phyloP scores from a whole-genome alignment of 768 basidiomycete species.

The Termitomyces sp. region DNA sequence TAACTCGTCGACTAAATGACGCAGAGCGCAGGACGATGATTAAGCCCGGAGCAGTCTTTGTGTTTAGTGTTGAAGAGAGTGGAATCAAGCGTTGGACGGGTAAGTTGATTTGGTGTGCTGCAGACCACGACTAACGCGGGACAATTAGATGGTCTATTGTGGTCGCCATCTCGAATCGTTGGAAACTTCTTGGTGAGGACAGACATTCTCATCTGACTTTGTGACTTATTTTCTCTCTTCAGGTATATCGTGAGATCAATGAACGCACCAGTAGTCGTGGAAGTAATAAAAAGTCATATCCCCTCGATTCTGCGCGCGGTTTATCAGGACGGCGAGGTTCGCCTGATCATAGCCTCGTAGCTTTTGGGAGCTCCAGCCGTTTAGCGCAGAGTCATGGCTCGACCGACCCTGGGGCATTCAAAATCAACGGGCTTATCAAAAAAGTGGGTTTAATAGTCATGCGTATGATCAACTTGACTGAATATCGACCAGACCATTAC shows the following conservation, averaged over 20 bases:
- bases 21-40: constrained; percentile 67
- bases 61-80: constrained; percentile 86
- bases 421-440: constrained; percentile 72
- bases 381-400: constrained; percentile 24
- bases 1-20: constrained; percentile 81
- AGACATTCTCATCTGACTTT: neutral
- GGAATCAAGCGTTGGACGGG: constrained; percentile 89
- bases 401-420: constrained; percentile 56
- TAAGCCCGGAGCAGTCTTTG: constrained; percentile 69
- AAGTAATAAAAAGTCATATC: constrained; percentile 43
- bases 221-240: neutral
- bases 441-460: constrained; percentile 40
- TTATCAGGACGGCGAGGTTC: constrained; percentile 32
- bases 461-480: neutral
- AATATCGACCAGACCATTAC: constrained; percentile 65
- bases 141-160: constrained; percentile 51
- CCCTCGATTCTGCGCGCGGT: constrained; percentile 39
- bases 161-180: constrained; percentile 82
- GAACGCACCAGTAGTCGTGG: constrained; percentile 58
- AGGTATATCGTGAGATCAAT: constrained; percentile 83
- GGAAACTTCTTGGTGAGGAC: constrained; percentile 73
- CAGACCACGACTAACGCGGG: constrained; percentile 13
- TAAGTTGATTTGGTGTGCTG: constrained; percentile 15
- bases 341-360: constrained; percentile 30
- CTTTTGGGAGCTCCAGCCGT: constrained; percentile 26